Conservation (phyloP, 2,329 filamentous ascomycete genomes). For the Ophiosphaerella korrae region DNA sequence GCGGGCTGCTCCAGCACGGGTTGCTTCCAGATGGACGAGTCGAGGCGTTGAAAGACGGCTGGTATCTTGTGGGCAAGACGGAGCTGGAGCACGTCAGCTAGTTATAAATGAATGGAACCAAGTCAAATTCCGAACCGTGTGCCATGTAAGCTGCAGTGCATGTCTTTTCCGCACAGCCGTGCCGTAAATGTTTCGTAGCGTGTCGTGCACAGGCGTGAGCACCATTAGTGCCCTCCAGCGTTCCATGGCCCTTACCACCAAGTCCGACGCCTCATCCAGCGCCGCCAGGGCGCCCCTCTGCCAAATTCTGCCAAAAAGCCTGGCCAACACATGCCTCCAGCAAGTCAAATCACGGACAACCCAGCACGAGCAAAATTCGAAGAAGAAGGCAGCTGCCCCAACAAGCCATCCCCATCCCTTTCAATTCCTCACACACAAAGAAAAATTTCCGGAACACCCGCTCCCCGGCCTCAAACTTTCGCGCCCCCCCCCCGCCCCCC, state of each 20-base stretch:
- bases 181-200: conserved; percentile 35
- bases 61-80: conserved; percentile 3
- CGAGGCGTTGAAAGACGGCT: conserved; percentile 3
- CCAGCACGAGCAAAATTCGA: no score
- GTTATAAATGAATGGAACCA: conserved; percentile 26
- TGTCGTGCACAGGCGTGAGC: conserved; percentile 32
- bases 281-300: no score
- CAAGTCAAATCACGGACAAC: no score
- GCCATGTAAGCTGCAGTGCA: conserved; percentile 20
- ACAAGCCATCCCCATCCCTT: no score
- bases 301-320: no score
- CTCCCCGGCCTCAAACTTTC: no score
- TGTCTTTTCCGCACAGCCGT: conserved; percentile 21
- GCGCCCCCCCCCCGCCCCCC: no score
- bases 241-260: conserved; percentile 13
- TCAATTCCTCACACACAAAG: conserved; percentile 1
- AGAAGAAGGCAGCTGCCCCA: no score
- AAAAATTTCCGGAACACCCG: conserved; percentile 6
- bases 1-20: conserved; percentile 19
- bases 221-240: conserved; percentile 8
- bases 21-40: conserved; percentile 6
- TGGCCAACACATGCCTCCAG: no score
- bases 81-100: conserved; percentile 21
- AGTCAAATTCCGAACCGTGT: conserved; percentile 2
- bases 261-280: no score